These are phyloP conservation scores for Paraleonurus japonicus DNA, from an alignment of 257 asterid species.

Conservation along the genomic window DNA sequence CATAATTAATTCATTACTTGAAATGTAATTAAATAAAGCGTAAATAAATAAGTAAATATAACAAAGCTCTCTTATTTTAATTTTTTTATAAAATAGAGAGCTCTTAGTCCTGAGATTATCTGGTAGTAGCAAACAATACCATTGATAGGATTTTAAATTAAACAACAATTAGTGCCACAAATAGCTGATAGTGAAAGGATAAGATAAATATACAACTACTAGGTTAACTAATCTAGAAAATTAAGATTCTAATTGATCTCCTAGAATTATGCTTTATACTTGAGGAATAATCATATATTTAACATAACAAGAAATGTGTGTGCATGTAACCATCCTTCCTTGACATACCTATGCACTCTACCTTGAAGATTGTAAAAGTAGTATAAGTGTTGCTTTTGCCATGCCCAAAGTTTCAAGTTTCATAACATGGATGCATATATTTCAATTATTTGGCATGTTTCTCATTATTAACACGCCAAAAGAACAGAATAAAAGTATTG, in stretches of 20 bases:
- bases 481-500: neutral
- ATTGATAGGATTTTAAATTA: neutral
- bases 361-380: neutral
- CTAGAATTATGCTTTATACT: neutral
- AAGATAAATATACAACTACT: neutral
- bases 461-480: neutral
- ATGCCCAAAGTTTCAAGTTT: neutral
- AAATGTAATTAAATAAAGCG: neutral
- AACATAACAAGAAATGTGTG: neutral
- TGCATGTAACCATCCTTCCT: constrained; percentile 3
- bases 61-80: too few relatives aligned
- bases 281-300: neutral
- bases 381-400: neutral
- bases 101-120: neutral
- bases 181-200: neutral
- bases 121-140: neutral
- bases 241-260: neutral
- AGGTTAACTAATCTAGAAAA: neutral
- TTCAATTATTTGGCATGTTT: neutral
- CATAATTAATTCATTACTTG: neutral
- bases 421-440: neutral
- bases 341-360: neutral
- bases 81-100: neutral
- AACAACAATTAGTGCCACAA: neutral
- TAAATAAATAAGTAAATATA: neutral